A percentile compares a stretch with the other conserved stretches of the same genome.
Conservation (phyloP, 352 stramenopile genomes). For the Phytophthora pistaciae region DNA sequence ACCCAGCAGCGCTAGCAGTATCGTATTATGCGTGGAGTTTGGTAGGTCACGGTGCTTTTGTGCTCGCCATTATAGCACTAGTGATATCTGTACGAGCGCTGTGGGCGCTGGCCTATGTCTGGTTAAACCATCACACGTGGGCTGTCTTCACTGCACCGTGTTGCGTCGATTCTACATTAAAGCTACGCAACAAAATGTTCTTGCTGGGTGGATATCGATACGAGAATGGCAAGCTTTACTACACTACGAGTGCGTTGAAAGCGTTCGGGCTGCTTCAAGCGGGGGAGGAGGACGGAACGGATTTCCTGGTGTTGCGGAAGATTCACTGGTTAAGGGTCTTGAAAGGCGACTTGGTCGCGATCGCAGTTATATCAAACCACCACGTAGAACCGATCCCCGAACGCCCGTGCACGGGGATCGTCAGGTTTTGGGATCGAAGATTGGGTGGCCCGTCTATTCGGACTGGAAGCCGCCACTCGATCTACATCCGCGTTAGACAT, state of each 20-base stretch:
- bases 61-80: conserved; percentile 21
- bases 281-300: conserved; percentile 5
- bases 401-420: not conserved
- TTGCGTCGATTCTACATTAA: conserved; percentile 16
- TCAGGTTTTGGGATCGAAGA: conserved; percentile 4
- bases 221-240: conserved; percentile 11
- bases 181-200: conserved; percentile 20
- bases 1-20: conserved; percentile 7
- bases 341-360: conserved; percentile 2
- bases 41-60: conserved; percentile 22
- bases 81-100: conserved; percentile 17
- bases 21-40: conserved; percentile 26
- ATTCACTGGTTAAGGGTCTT: conserved; percentile 12
- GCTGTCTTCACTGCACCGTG: conserved; percentile 18
- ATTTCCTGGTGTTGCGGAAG: conserved; percentile 16
- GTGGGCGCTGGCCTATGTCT: conserved; percentile 13
- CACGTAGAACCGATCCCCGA: not conserved
- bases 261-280: conserved; percentile 17
- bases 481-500: conserved; percentile 1
- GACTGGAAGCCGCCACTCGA: not conserved
- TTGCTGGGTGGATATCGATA: conserved; percentile 12
- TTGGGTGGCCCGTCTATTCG: not conserved
- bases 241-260: conserved; percentile 18
- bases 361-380: conserved; percentile 6
- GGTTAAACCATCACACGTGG: conserved; percentile 14